A percentile compares a stretch with the other conserved stretches of the same genome.
phyloP scores from a whole-genome alignment of 2,329 filamentous ascomycete genomes.

The Xylariaceae sp. region DNA sequence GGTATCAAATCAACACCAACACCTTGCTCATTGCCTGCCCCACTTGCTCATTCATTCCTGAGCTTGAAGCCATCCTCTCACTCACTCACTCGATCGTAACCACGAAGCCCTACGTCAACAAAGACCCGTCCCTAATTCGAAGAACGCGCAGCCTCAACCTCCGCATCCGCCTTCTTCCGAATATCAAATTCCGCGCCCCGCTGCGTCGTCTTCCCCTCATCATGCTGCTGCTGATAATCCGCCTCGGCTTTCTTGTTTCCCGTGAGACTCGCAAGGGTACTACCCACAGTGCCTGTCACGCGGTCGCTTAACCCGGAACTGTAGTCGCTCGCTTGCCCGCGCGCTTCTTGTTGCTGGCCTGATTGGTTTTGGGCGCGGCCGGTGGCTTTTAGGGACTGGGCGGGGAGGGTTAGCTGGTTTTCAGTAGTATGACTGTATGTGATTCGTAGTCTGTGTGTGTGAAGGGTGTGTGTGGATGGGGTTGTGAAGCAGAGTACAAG shows the following conservation, averaged over 20 bases:
- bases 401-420: too few relatives aligned
- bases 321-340: constrained; percentile 73
- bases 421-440: too few relatives aligned
- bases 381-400: constrained; percentile 60
- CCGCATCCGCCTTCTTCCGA: constrained; percentile 60
- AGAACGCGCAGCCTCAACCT: constrained; percentile 20
- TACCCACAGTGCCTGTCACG: constrained; percentile 65
- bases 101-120: too few relatives aligned
- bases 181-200: constrained; percentile 78
- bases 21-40: constrained; percentile 8
- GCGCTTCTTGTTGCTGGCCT: constrained; percentile 76
- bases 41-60: background rate
- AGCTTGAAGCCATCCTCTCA: too few relatives aligned
- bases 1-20: too few relatives aligned
- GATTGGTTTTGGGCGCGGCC: constrained; percentile 74
- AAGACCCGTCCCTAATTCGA: too few relatives aligned
- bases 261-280: constrained; percentile 64
- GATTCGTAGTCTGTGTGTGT: too few relatives aligned
- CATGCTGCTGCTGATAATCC: constrained; percentile 65
- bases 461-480: too few relatives aligned
- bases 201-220: constrained; percentile 78
- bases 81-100: too few relatives aligned
- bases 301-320: constrained; percentile 62
- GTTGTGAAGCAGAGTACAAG: too few relatives aligned
- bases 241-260: constrained; percentile 63